Evolutionary conservation across 257 asterid genomes (phyloP).

Genomic region (Capsicum rhomboideum): DNA sequence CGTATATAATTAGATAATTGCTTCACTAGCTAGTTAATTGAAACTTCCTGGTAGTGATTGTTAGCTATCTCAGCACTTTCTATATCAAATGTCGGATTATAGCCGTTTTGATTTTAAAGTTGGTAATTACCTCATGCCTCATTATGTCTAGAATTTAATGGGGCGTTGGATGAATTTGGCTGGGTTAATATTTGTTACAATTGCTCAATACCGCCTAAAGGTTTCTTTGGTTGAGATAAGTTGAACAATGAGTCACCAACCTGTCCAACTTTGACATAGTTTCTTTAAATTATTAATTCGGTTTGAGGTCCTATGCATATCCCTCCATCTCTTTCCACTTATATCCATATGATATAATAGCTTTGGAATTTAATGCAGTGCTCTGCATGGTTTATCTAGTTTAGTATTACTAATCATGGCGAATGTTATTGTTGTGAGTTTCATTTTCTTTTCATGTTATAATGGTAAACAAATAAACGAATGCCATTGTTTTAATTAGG

Average conservation of each 20-base stretch:
- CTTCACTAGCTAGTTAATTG: not conserved
- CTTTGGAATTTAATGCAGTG: no score
- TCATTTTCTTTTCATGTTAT: no score
- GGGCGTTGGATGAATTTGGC: not conserved
- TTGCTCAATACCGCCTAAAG: not conserved
- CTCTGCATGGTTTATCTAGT: no score
- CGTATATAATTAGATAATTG: not conserved
- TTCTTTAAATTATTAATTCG: no score
- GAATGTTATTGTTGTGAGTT: no score
- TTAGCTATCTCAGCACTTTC: not conserved
- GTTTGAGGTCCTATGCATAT: no score
- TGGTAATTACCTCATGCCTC: not conserved
- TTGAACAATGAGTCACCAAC: not conserved
- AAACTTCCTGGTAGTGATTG: not conserved
- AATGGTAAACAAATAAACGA: no score
- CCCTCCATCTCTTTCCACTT: no score
- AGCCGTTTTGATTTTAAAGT: not conserved
- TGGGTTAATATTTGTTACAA: not conserved
- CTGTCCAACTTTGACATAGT: not conserved
- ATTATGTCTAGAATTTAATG: not conserved
- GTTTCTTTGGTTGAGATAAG: not conserved
- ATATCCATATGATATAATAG: no score
- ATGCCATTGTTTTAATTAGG: no score
- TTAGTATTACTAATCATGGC: no score
- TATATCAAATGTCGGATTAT: not conserved